phyloP scores from a whole-genome alignment of 306 rosid species.

The Fragaria iinumae region DNA sequence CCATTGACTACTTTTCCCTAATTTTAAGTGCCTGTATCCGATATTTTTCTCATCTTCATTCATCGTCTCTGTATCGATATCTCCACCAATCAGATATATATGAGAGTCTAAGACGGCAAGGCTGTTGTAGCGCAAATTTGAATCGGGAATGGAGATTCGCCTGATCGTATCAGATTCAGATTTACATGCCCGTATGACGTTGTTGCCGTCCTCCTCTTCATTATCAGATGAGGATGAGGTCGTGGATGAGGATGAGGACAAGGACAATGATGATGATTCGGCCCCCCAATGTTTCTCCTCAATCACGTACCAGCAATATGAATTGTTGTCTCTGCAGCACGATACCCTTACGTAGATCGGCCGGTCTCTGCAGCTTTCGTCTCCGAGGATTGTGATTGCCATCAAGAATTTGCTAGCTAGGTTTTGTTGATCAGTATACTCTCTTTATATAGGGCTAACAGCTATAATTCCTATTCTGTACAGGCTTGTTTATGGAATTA shows the following conservation, averaged over 20 bases:
- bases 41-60: background rate
- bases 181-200: background rate
- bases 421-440: no score
- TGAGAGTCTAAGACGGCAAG: background rate
- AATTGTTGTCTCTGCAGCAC: background rate
- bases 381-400: background rate
- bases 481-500: no score
- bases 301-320: background rate
- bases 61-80: background rate
- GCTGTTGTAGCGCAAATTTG: background rate
- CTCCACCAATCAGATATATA: no score
- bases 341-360: background rate
- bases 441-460: no score
- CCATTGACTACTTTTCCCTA: background rate
- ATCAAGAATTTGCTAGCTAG: background rate
- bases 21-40: background rate
- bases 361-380: background rate
- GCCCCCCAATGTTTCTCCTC: background rate
- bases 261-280: background rate
- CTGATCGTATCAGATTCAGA: background rate
- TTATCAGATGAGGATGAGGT: background rate
- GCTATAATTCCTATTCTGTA: no score
- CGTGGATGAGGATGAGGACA: background rate
- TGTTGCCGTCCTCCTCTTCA: background rate
- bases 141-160: background rate